Evolutionary conservation across 345 rosid genomes (phyloP).

Genomic region (Gossypium turneri): DNA sequence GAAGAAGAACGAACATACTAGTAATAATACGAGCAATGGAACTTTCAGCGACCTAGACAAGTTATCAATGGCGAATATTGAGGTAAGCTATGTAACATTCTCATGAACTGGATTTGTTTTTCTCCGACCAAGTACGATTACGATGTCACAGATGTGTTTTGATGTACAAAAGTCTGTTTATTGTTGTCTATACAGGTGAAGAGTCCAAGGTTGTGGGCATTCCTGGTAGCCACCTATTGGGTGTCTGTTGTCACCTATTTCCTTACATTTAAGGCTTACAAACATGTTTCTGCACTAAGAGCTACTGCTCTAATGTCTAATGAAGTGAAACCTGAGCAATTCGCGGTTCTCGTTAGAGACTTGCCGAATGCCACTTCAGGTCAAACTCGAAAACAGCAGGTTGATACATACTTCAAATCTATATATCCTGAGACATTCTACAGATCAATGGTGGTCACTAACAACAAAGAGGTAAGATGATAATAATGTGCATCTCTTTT

Average conservation of each 20-base stretch:
- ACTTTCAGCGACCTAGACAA: slow-evolving; percentile 70
- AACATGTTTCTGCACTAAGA: slow-evolving; percentile 67
- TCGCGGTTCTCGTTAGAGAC: slow-evolving; percentile 80
- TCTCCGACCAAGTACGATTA: background rate
- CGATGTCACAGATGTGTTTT: background rate
- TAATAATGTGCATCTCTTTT: background rate
- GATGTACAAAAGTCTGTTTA: background rate
- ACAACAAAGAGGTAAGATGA: slow-evolving; percentile 57
- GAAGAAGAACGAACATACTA: slow-evolving; percentile 1
- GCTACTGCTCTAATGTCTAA: slow-evolving; percentile 66
- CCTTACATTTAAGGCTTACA: slow-evolving; percentile 78
- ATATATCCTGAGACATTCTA: slow-evolving; percentile 80
- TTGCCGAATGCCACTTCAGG: slow-evolving; percentile 58
- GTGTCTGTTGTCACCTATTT: slow-evolving; percentile 70
- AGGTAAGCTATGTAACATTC: slow-evolving; percentile 39
- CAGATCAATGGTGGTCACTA: slow-evolving; percentile 72
- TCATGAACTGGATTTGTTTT: background rate
- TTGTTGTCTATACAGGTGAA: slow-evolving; percentile 28
- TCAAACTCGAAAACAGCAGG: slow-evolving; percentile 67
- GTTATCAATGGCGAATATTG: slow-evolving; percentile 68
- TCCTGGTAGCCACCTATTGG: slow-evolving; percentile 62
- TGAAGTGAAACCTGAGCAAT: slow-evolving; percentile 66
- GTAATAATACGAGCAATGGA: slow-evolving; percentile 31
- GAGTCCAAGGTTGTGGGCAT: slow-evolving; percentile 74
- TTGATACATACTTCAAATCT: slow-evolving; percentile 73